Base-by-base conservation (phyloP, 208 protist genomes). In the Trypanosoma rangeli region DNA sequence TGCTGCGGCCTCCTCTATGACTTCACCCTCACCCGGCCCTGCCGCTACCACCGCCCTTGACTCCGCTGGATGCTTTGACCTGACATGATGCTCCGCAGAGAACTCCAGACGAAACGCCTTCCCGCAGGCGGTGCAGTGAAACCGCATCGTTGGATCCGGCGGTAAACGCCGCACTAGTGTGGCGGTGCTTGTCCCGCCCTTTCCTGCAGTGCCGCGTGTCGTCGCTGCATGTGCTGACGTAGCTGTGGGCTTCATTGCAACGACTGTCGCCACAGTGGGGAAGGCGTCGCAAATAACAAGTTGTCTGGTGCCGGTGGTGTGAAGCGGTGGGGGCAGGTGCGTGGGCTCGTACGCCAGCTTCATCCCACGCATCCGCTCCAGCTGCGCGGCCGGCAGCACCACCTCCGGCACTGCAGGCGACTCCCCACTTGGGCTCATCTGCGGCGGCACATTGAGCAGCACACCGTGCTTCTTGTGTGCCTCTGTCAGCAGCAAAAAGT, bases 401-500 rank as follows among this genome's bases (percentile, higher is more conserved):
- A 85, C 77, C 31, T 86, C 78, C 0, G 84, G 84, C 9, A 90
- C 77, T 10, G 68, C 78, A 5, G 85, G 85, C 58, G 76, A 79
- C 16, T 68, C 72, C 3, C 66, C 57, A 18, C 63, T 73, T 12
- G 90, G 90, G 12, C 86, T 73, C 0, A 88, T 72, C 73, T 95
- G 90, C 64, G 85, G 90, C 1, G 87, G 86, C 15, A 93, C 86
- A 73, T 85, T 86, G 13, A 85, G 48, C 67, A 81, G 75, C 5
- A 95, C 87, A 20, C 84, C 84, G 53, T 95, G 90, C 62, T 95
- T 95, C 24, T 60, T 33, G 56, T 88, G 70, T 1, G 90, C 87
- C 77, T 95, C 90, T 26, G 61, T 18, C 12, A 95, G 68, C 35
- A 95, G 66, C 26, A 68, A 5, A 39, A 72, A 65, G 55, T 91